Conservation (phyloP, 148 eudicot species). For the Spergularia marina region DNA sequence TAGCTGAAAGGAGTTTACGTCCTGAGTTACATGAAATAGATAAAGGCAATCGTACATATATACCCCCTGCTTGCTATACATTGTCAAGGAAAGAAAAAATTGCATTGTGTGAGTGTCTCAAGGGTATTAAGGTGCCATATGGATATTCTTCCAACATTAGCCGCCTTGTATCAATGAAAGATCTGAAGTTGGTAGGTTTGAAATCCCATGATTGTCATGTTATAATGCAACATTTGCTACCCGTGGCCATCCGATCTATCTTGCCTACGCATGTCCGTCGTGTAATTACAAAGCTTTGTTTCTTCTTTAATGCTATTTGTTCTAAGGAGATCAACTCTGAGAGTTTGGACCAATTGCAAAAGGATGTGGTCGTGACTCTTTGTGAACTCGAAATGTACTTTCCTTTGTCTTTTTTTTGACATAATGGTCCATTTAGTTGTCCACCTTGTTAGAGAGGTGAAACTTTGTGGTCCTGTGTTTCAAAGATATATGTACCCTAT, state of each 20-base stretch:
- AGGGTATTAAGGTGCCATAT: no score
- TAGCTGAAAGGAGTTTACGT: no score
- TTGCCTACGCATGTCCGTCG: slow-evolving; percentile 9
- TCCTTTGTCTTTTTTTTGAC: slow-evolving; percentile 20
- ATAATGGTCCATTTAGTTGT: slow-evolving; percentile 4
- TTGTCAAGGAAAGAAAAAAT: no score
- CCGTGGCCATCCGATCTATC: not conserved
- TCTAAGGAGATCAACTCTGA: not conserved
- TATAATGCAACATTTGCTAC: slow-evolving; percentile 9
- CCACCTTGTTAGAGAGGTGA: no score
- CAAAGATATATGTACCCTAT: no score
- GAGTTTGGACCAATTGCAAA: not conserved
- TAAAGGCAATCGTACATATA: no score
- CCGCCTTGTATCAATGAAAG: not conserved
- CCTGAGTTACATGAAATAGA: no score
- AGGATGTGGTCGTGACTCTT: no score
- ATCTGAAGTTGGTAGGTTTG: not conserved
- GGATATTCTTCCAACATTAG: not conserved
- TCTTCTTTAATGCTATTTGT: not conserved
- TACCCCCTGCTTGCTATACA: no score
- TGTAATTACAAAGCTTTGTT: slow-evolving; percentile 8
- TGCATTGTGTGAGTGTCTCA: no score
- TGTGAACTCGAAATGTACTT: slow-evolving; percentile 1
- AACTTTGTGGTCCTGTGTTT: no score
- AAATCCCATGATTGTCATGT: slow-evolving; percentile 25